These are phyloP conservation scores for Trichoderma simmonsii DNA, from an alignment of 2,329 filamentous ascomycete genomes.

Conservation along the genomic window DNA sequence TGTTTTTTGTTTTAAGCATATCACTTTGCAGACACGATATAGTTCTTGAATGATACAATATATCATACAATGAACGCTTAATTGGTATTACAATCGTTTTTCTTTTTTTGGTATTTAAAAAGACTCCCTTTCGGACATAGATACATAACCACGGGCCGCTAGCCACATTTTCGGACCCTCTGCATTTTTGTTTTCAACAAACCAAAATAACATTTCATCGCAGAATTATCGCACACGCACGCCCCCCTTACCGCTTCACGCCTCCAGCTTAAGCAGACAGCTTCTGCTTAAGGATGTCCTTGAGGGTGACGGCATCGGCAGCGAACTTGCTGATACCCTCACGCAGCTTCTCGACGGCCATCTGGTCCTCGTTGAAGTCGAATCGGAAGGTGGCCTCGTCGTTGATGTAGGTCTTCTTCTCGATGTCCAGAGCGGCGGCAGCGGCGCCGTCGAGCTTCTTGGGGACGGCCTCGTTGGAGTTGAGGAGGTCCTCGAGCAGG, in stretches of 20 bases:
- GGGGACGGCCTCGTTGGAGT: conserved; percentile 76
- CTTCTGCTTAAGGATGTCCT: conserved; percentile 89
- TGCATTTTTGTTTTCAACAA: conserved; percentile 10
- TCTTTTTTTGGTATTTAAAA: not conserved
- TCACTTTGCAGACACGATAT: not conserved
- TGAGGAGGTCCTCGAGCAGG: conserved; percentile 90
- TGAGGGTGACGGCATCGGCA: conserved; percentile 89
- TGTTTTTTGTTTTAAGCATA: not conserved
- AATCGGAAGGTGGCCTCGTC: conserved; percentile 92
- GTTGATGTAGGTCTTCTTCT: conserved; percentile 88
- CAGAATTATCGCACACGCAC: not conserved
- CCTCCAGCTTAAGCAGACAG: conserved; percentile 47
- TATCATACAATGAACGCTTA: not conserved
- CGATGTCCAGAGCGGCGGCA: conserved; percentile 67
- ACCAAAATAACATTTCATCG: not conserved
- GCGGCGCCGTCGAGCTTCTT: conserved; percentile 81
- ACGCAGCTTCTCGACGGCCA: conserved; percentile 98
- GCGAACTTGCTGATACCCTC: conserved; percentile 99
- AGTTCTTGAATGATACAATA: not conserved
- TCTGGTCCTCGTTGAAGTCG: conserved; percentile 99
- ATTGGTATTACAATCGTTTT: not conserved
- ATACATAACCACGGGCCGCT: conserved; percentile 7
- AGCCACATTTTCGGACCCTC: conserved; percentile 13
- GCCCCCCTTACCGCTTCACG: not conserved
- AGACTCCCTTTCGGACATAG: not conserved